Base-by-base conservation (phyloP, 164 flowering plant species). In the Saururus chinensis region DNA sequence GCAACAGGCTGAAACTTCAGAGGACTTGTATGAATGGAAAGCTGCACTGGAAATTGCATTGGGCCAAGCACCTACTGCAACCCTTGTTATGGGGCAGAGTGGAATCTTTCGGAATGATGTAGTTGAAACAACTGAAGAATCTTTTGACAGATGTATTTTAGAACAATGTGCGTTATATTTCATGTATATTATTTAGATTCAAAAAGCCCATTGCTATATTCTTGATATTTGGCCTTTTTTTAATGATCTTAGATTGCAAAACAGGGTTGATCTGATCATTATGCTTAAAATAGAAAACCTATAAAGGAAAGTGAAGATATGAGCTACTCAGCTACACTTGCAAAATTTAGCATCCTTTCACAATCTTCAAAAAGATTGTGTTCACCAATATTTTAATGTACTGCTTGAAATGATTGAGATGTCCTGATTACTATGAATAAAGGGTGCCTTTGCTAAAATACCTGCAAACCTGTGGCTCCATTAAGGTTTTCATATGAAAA, bases 11-110 rank as follows among this genome's bases (percentile, higher is more conserved):
- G 98, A 90, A 78, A 86, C 96, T 48, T 61, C 75, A 57, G 98
- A 93, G 67, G 98, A 93, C 79, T 73, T 93, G 54, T 60, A 79
- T 35, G 96, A 88, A 59, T 93, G 98, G 98, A 93, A 93, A 75
- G 56, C 74, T 61, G 95, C 97, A 68, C 92, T 93, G 57, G 98
- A 93, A 70, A 80, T 67, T 67, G 96, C 98, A 62, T 75, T 93
- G 76, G 76, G 84, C 60, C 89, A 85, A 68, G 96, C 97, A 68
- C 97, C 97, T 52, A 82, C 75, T 80, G 80, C 88, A 62, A 74
- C 83, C 56, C 73, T 73, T 74, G 82, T 65, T 51, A 75, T 73
- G 84, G 88, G 92, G 51, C 95, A 88, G 72, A 88, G 83, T 79
- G 92, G 88, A 48, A 72, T 84, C 70, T 76, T 83, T 56, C 81